Evolutionary conservation across 2,329 filamentous ascomycete genomes (phyloP), one percentile per base, ranked within the genome.

Genomic region (Claviceps africana): DNA sequence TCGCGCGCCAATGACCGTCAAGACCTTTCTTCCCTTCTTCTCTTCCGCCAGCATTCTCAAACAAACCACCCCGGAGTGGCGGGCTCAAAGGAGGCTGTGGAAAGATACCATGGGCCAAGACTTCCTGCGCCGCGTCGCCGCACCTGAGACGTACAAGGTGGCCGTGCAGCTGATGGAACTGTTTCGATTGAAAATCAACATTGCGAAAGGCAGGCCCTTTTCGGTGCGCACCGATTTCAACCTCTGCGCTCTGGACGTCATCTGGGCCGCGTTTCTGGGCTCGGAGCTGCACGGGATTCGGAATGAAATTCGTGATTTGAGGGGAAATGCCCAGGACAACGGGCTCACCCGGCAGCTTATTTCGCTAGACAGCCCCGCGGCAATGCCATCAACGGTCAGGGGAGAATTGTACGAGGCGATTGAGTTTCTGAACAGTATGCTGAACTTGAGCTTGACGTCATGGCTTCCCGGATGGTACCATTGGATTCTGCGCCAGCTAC

Each of bases 31-130:
- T 30, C 65, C 65, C 22, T 58, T 67, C 21, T 54, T 63, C 22
- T 65, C 63, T 2, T 51, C 65, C 42, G 61, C 65, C 52, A 68
- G 70, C 53, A 64, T 64, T 28, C 55, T 62, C 30, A 60, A 64
- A 47, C 52, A 58, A 50, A 65, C 64, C 1, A 62, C 65, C 25
- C 51, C 58, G 0, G 58, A 57, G n/a, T 70, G 62, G 58, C 65
- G 63, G 56, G 50, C 57, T 4, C 62, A 67, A 48, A 61, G 65
- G 6, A 62, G 63, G 15, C 61, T 70, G 2, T 57, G 70, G 47
- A 64, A 65, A 45, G 64, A 71, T 52, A 56, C 69, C 31, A 70
- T 72, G 67, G 57, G 63, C 2, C 64, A 63, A 1, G 57, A 55
- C 0, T 72, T 70, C 48, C 56, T 71, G 11, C 60, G 56, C 43